Base-by-base conservation (phyloP, 2,329 filamentous ascomycete species). In the Bipolaris zeicola region DNA sequence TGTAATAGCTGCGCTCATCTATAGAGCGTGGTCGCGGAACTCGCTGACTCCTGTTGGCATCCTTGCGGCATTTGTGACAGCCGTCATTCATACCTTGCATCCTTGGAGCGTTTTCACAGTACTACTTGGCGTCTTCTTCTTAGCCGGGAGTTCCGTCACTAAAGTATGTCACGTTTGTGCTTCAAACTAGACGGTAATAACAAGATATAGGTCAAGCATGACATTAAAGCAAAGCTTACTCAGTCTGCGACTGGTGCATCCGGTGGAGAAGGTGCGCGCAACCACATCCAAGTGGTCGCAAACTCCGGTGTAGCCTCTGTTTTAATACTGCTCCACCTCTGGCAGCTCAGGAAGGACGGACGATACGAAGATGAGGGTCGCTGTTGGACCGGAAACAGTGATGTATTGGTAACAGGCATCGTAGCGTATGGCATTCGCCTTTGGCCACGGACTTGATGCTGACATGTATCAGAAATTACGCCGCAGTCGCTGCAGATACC, bases 91-190 rank as follows among this genome's bases (percentile, higher is more conserved):
- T 75, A 92, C 92, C 14, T 79, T 93, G n/a, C 93, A 98, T 76
- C 94, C 94, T 3, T 97, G 92, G 89, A 91, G 90, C 58, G 81
- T 93, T n/a, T 93, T 92, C n/a, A 96, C 97, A 78, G 85, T 85
- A 26, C 82, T 97, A 10, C 82, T 98, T 1, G 84, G 85, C 47
- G 85, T 92, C 34, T 98, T 98, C 80, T 98, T 96, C 77, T 79
- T 96, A 3, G 87, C 89, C 4, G 95, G 92, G 1, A 96, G 90
- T 1, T 82, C 87, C 49, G 92, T 88, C 0, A 97, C 94, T 0
- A 93, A 94, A 80, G 90, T 92, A 51, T 5, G 24, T 39, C 54
- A 11, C 18, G 6, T 28, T 11, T 31, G 8, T 16, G 16, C 14
- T 38, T 46, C 16, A 22, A 34, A 6, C 22, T 41, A 10, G 6